phyloP scores from a whole-genome alignment of 139 green algal species.

The Astrephomene gubernaculifera region DNA sequence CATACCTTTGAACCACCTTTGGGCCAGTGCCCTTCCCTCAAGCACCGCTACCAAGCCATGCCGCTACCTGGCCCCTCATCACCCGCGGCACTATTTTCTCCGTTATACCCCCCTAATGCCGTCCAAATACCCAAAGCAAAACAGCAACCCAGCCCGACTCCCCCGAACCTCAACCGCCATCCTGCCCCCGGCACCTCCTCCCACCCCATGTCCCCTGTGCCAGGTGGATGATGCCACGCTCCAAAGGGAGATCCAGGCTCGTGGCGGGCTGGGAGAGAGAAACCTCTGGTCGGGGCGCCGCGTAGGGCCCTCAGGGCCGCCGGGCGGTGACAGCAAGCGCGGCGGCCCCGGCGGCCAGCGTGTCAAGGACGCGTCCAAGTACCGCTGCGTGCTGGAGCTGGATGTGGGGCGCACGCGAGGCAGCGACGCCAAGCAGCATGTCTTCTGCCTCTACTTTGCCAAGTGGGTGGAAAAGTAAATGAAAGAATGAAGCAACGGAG shows the following conservation, averaged over 20 bases:
- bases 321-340: neutral
- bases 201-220: neutral
- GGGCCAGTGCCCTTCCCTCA: too few relatives aligned
- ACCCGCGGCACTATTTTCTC: too few relatives aligned
- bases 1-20: too few relatives aligned
- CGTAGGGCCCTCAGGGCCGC: neutral
- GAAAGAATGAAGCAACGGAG: too few relatives aligned
- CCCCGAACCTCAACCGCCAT: too few relatives aligned
- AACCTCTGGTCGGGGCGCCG: constrained; percentile 59
- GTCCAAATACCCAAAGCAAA: too few relatives aligned
- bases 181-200: neutral
- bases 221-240: constrained; percentile 54
- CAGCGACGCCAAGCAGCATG: constrained; percentile 53
- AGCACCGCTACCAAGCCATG: too few relatives aligned
- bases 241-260: constrained; percentile 16
- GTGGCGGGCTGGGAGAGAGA: constrained; percentile 13
- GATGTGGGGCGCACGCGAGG: constrained; percentile 74
- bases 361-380: constrained; percentile 57
- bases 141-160: too few relatives aligned
- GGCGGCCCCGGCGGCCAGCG: neutral
- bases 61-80: too few relatives aligned
- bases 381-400: constrained; percentile 62
- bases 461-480: constrained; percentile 62
- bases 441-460: constrained; percentile 82
- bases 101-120: too few relatives aligned